These are phyloP conservation scores for Salinomyces thailandicus DNA, from an alignment of 2,329 filamentous ascomycete genomes.

Conservation along the genomic window DNA sequence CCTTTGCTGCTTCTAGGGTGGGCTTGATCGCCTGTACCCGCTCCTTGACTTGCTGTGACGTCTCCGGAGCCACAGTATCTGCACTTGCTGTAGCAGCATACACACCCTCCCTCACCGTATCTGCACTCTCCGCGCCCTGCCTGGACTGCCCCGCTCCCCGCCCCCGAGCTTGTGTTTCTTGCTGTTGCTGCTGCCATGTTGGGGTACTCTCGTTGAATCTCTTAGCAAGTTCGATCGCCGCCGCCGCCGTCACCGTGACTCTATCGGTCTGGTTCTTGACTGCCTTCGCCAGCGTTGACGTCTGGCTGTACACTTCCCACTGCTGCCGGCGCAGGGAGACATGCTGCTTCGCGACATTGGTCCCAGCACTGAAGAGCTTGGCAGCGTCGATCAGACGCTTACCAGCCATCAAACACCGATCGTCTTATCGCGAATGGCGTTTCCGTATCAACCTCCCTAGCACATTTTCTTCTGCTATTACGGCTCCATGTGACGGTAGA, in stretches of 20 bases:
- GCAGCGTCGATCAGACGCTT: conserved; percentile 42
- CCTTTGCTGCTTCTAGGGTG: not conserved
- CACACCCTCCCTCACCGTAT: not conserved
- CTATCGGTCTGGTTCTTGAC: conserved; percentile 52
- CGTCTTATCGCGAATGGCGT: too few relatives aligned
- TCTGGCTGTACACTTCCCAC: conserved; percentile 52
- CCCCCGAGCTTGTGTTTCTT: not conserved
- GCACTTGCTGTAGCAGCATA: not conserved
- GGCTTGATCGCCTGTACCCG: not conserved
- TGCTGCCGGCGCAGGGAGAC: conserved; percentile 49
- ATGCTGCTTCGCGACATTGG: conserved; percentile 42
- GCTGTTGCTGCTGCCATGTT: conserved; percentile 14
- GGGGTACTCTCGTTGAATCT: conserved; percentile 45
- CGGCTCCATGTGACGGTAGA: too few relatives aligned
- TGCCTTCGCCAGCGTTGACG: conserved; percentile 53
- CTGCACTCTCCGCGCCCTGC: not conserved
- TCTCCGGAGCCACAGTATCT: not conserved
- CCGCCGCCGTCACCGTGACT: conserved; percentile 50
- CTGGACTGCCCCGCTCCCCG: too few relatives aligned
- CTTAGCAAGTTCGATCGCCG: conserved; percentile 48
- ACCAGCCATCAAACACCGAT: conserved; percentile 39
- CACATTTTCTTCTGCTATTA: too few relatives aligned
- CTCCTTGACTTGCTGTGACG: not conserved
- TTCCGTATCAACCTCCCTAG: too few relatives aligned
- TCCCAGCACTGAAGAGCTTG: conserved; percentile 39